Evolutionary conservation across 495 filamentous ascomycete genomes (phyloP).

Genomic region (Penicillium flavigenum): DNA sequence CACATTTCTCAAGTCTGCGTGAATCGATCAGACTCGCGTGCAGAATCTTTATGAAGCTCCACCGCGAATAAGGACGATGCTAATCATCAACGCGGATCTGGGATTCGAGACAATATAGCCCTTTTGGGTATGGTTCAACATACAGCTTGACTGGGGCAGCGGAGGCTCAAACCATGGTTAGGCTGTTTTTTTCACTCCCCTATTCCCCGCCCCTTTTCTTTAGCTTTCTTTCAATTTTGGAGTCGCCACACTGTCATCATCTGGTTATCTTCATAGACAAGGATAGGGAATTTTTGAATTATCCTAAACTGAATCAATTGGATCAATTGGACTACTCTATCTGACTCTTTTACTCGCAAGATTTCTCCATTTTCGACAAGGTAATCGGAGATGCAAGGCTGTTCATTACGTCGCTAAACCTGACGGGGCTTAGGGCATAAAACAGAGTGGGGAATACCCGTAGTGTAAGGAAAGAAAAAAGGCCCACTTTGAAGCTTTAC

Average conservation of each 20-base stretch:
- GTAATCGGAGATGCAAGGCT: conserved; percentile 24
- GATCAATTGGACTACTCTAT: background rate
- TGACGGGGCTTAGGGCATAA: conserved; percentile 18
- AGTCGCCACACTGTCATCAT: background rate
- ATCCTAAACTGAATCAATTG: background rate
- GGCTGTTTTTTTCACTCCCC: conserved; percentile 17
- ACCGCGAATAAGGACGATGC: conserved; percentile 23
- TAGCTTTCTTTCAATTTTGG: conserved; percentile 1
- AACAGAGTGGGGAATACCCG: conserved; percentile 31
- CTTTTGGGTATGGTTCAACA: conserved; percentile 18
- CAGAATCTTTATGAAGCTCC: conserved; percentile 18
- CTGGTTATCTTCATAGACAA: background rate
- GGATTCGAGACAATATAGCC: conserved; percentile 22
- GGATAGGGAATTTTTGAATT: background rate
- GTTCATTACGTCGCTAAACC: conserved; percentile 24
- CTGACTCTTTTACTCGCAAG: conserved; percentile 2
- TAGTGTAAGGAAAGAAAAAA: conserved; percentile 21
- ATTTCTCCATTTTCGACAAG: conserved; percentile 12
- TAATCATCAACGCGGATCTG: conserved; percentile 21
- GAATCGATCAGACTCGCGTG: background rate
- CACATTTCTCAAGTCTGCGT: background rate
- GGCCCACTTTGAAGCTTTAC: conserved; percentile 22
- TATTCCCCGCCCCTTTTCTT: conserved; percentile 30
- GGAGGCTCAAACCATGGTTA: conserved; percentile 35
- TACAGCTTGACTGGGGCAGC: conserved; percentile 15